phyloP scores from a whole-genome alignment of 176 grass and related monocot genomes.

The maize (Zea mays) region Zm-B73-REFERENCE-NAM-5.0 NC_050096.1:274459001-274459500 shows the following conservation, averaged over 20 bases:
- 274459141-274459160: background rate
- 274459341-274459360: background rate
- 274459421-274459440: background rate
- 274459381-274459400: background rate
- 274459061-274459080: background rate
- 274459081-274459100: constrained; percentile 8
- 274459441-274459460: background rate
- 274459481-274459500: background rate
- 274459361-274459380: background rate
- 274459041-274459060: background rate
- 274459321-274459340: background rate
- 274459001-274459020: background rate
- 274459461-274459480: background rate
- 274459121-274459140: background rate
- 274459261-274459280: background rate
- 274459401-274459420: background rate
- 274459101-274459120: background rate
- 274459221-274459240: background rate
- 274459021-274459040: background rate
- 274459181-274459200: constrained; percentile 35
- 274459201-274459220: constrained; percentile 30
- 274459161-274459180: background rate
- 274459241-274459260: background rate
- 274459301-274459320: background rate
- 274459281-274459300: background rate